These are phyloP conservation scores for Nicotiana rustica DNA, from an alignment of 305 asterid species.

Conservation along the genomic window DNA sequence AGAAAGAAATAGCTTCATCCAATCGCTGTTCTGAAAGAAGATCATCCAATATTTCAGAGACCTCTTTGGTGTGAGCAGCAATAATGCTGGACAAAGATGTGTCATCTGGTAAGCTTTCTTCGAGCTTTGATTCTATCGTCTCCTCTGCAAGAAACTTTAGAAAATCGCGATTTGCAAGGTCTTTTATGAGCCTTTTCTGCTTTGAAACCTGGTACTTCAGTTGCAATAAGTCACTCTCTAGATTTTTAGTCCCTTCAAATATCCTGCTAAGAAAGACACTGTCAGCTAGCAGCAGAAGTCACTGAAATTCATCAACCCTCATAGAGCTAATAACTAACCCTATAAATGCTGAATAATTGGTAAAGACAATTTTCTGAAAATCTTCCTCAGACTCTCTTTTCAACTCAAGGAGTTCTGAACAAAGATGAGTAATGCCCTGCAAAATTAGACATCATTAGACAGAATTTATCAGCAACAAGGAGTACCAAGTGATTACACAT, in stretches of 20 bases:
- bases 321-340: slow-evolving; percentile 51
- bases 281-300: neutral
- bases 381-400: slow-evolving; percentile 77
- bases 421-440: slow-evolving; percentile 79
- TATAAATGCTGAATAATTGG: slow-evolving; percentile 69
- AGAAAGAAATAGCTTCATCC: slow-evolving; percentile 65
- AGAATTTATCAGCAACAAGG: neutral
- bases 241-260: slow-evolving; percentile 59
- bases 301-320: neutral
- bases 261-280: slow-evolving; percentile 54
- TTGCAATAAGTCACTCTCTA: slow-evolving; percentile 57
- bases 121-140: slow-evolving; percentile 45
- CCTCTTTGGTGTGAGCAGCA: slow-evolving; percentile 59
- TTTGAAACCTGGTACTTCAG: slow-evolving; percentile 60
- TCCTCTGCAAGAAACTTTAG: slow-evolving; percentile 50
- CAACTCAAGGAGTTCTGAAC: slow-evolving; percentile 82
- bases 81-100: slow-evolving; percentile 49
- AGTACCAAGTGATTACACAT: neutral
- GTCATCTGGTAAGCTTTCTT: slow-evolving; percentile 44
- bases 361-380: slow-evolving; percentile 66
- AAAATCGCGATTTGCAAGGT: slow-evolving; percentile 45
- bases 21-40: slow-evolving; percentile 65
- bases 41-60: slow-evolving; percentile 65
- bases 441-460: slow-evolving; percentile 15
- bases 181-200: slow-evolving; percentile 57